phyloP scores from a whole-genome alignment of 257 asterid genomes.

The Salvia miltiorrhiza region DNA sequence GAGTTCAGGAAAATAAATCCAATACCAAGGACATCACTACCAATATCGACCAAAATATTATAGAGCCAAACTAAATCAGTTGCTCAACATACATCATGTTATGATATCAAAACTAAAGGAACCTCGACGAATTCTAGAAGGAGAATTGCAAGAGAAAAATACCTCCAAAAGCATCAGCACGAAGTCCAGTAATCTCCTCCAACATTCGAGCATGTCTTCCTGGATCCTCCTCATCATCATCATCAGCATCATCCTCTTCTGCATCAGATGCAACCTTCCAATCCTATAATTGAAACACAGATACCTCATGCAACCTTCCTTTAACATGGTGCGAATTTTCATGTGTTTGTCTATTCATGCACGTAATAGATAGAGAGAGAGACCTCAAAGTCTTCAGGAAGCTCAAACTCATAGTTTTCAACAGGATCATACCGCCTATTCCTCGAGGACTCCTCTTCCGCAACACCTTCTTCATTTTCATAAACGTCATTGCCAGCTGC shows the following conservation, averaged over 20 bases:
- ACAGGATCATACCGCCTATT: constrained; percentile 73
- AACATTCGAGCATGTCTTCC: constrained; percentile 70
- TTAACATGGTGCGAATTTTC: background rate
- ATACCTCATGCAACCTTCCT: constrained; percentile 61
- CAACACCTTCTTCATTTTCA: constrained; percentile 70
- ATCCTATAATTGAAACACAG: constrained; percentile 44
- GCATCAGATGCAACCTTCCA: constrained; percentile 76
- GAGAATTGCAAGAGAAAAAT: constrained; percentile 3
- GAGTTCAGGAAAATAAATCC: constrained; percentile 12
- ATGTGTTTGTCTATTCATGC: background rate
- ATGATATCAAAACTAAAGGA: background rate
- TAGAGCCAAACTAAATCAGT: background rate
- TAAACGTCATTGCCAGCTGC: constrained; percentile 43
- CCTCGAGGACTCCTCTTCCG: constrained; percentile 79
- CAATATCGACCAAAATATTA: background rate
- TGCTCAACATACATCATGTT: background rate
- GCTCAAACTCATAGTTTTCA: constrained; percentile 70
- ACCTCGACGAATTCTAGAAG: background rate
- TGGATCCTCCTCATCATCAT: constrained; percentile 38
- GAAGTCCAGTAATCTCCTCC: constrained; percentile 78
- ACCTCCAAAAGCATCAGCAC: constrained; percentile 75
- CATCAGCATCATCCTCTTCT: constrained; percentile 49
- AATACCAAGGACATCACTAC: background rate
- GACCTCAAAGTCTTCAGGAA: constrained; percentile 79
- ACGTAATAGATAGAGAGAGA: constrained; percentile 14